phyloP scores from a whole-genome alignment of 2,329 filamentous ascomycete genomes.

The Penicillium sp. region DNA sequence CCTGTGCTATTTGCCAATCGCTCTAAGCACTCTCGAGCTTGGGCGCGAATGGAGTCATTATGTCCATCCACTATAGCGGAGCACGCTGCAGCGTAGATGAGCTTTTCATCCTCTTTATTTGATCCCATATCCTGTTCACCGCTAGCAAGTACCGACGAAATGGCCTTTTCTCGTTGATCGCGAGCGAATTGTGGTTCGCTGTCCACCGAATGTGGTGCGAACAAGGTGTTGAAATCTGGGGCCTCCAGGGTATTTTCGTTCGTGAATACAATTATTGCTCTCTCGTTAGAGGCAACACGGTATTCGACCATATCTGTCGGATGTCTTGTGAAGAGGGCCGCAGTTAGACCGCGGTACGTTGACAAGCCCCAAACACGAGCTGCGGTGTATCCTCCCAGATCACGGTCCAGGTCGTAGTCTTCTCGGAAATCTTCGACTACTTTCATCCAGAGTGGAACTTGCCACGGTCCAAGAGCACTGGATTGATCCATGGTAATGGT shows the following conservation, averaged over 20 bases:
- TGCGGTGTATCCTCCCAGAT: constrained; percentile 51
- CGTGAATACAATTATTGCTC: constrained; percentile 41
- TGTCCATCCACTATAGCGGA: constrained; percentile 34
- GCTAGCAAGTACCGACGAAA: constrained; percentile 31
- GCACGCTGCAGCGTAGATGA: constrained; percentile 39
- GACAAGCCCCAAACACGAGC: constrained; percentile 57
- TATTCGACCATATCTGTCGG: constrained; percentile 61
- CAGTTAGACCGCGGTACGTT: constrained; percentile 49
- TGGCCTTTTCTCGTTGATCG: constrained; percentile 23
- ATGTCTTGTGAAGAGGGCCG: constrained; percentile 54
- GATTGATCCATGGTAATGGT: constrained; percentile 12
- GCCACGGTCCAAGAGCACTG: neutral
- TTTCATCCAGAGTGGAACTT: constrained; percentile 30
- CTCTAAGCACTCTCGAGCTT: constrained; percentile 27
- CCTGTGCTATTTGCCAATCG: constrained; percentile 28
- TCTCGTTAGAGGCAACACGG: constrained; percentile 49
- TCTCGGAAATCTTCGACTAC: constrained; percentile 35
- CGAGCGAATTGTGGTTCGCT: constrained; percentile 15
- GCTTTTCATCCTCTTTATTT: constrained; percentile 27
- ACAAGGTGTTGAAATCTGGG: neutral
- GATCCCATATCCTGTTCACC: constrained; percentile 11
- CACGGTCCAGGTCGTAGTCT: constrained; percentile 51
- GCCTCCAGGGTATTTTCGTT: constrained; percentile 17
- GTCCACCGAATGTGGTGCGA: neutral
- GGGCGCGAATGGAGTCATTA: constrained; percentile 22